Conservation (phyloP, 1,284 basidiomycete species). For the Gymnopus androsaceus region DNA sequence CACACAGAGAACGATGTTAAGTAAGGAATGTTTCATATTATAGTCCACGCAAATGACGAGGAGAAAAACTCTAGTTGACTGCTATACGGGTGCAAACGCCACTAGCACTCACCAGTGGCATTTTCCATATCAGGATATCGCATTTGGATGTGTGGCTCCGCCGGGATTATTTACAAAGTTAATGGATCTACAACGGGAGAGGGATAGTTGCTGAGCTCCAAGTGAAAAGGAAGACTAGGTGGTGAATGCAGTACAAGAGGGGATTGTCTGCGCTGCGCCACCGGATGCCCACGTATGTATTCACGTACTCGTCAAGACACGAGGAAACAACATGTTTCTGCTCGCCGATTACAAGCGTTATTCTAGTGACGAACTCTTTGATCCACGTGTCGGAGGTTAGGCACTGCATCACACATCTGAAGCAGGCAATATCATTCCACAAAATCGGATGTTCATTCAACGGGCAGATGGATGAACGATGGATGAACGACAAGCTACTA, state of each 20-base stretch:
- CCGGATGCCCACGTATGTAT: neutral
- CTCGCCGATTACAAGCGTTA: neutral
- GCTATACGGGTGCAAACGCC: neutral
- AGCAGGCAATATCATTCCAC: too few relatives aligned
- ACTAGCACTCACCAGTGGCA: conserved; percentile 1
- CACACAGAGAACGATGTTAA: neutral
- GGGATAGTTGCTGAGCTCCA: neutral
- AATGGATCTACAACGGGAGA: neutral
- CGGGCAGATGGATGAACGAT: too few relatives aligned
- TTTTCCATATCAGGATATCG: neutral
- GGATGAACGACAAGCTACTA: too few relatives aligned
- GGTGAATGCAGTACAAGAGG: neutral
- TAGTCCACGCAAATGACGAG: neutral
- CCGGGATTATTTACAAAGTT: neutral
- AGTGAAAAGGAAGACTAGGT: neutral
- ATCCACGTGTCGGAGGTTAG: conserved; percentile 2
- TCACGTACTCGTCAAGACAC: conserved; percentile 2
- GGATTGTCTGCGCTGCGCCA: neutral
- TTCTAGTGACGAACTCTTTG: neutral
- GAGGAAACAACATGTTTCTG: conserved; percentile 11
- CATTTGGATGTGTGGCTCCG: neutral
- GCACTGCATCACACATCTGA: too few relatives aligned
- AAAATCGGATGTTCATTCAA: too few relatives aligned
- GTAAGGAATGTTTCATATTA: neutral
- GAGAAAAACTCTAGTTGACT: neutral